A percentile compares a stretch with the other conserved stretches of the same genome.
phyloP scores from a whole-genome alignment of 2,329 filamentous ascomycete genomes.

The Fusarium goolgardi region DNA sequence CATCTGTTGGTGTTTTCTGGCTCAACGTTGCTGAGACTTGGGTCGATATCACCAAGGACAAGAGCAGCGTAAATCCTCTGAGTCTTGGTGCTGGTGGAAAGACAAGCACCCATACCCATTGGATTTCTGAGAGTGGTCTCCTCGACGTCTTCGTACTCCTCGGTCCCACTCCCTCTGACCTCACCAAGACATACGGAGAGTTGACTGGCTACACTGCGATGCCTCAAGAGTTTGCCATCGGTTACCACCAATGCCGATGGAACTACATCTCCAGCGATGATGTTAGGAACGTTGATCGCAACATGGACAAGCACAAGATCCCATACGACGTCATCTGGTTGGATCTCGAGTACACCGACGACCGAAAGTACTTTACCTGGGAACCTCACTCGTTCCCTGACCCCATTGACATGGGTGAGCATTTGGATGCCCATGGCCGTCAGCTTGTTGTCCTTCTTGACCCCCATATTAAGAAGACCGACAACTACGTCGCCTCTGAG shows the following conservation, averaged over 20 bases:
- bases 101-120: conserved; percentile 89
- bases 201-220: conserved; percentile 92
- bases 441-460: conserved; percentile 97
- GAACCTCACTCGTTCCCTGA: conserved; percentile 89
- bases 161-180: conserved; percentile 84
- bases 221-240: conserved; percentile 91
- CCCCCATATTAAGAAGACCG: conserved; percentile 95
- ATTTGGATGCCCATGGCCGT: conserved; percentile 84
- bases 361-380: conserved; percentile 98
- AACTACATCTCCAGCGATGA: conserved; percentile 98
- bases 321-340: conserved; percentile 99
- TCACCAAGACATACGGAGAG: conserved; percentile 85
- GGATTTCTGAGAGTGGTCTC: conserved; percentile 92
- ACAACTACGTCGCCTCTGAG: conserved; percentile 79
- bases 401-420: conserved; percentile 87
- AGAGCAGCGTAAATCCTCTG: conserved; percentile 78
- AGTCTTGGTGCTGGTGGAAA: conserved; percentile 76
- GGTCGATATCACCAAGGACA: conserved; percentile 91
- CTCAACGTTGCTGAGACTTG: conserved; percentile 97
- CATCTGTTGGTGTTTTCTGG: conserved; percentile 97
- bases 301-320: conserved; percentile 94
- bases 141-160: conserved; percentile 96
- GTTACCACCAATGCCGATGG: conserved; percentile 98
- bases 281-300: conserved; percentile 94
- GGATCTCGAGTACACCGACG: conserved; percentile 96